Base-by-base conservation (phyloP, 2,329 filamentous ascomycete species). In the Alternaria novae-zelandiae region DNA sequence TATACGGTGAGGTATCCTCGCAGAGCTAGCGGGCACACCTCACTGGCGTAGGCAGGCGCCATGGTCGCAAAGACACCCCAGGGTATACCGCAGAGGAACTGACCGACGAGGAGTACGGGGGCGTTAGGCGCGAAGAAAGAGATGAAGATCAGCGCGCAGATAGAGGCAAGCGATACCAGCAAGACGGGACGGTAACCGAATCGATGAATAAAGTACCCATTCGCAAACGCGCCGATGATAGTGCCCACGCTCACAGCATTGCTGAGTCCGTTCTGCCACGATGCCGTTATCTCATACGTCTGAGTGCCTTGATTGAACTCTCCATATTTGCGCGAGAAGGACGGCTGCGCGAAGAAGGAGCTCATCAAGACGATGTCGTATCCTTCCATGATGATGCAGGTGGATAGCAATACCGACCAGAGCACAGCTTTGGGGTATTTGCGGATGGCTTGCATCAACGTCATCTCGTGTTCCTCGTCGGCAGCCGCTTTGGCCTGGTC, bases 361-460 rank as follows among this genome's bases (percentile, higher is more conserved):
- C 89, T 91, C 76, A 95, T 88, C 57, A 96, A 83, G 70, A 87
- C 89, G 64, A 95, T 85, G 76, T 96, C 92, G 81, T 93, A 96
- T 10, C 92, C 93, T 79, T 96, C 93, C 93, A 97, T 97, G 70
- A 88, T 88, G 75, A 96, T 94, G 77, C 90, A 92, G 0, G 90
- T 93, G 6, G 91, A 94, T 77, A 97, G 91, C 59, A 96, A 83
- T 32, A 96, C 74, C 73, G 90, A 92, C 91, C 92, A 97, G 13
- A 83, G 84, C 59, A 95, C 89, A 21, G 93, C 93, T 82, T 95
- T 94, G 55, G 92, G 93, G 76, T 97, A 96, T 20, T 93, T 84
- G 70, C 84, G 87, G 76, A 96, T 84, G 61, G 91, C 92, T 82
- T 96, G 87, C 72, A 86, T 70, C 63, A 96, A 82, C 5, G 78